Conservation (phyloP, 345 rosid genomes). For the Ceriops decandra region DNA sequence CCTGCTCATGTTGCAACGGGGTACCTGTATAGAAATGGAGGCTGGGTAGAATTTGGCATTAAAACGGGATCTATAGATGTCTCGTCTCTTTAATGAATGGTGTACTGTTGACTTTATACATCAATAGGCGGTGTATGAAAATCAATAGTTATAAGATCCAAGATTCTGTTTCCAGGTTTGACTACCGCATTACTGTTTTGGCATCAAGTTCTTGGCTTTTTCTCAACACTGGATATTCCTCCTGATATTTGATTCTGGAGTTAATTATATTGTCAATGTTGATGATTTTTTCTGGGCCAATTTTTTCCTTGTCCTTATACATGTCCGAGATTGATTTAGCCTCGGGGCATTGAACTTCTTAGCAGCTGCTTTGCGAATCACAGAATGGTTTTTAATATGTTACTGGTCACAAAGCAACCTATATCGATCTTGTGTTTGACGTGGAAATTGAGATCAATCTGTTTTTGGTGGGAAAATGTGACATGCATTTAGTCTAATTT, state of each 20-base stretch:
- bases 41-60: not conserved
- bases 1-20: not conserved
- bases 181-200: too few species aligned
- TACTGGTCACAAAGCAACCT: not conserved
- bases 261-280: not conserved
- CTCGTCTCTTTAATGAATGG: too few species aligned
- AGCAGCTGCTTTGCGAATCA: not conserved
- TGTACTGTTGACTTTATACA: not conserved
- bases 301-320: not conserved
- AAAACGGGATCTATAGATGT: too few species aligned
- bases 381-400: not conserved
- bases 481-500: too few species aligned
- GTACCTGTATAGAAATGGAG: not conserved
- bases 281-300: not conserved
- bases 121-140: not conserved
- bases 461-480: too few species aligned
- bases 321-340: not conserved
- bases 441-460: too few species aligned
- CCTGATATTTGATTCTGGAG: not conserved
- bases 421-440: too few species aligned
- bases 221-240: not conserved
- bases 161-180: not conserved
- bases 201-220: not conserved
- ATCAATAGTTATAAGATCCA: constrained; percentile 8
- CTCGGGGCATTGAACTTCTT: not conserved